Conservation (phyloP, 768 basidiomycete genomes). For the Mycena haematopus region DNA sequence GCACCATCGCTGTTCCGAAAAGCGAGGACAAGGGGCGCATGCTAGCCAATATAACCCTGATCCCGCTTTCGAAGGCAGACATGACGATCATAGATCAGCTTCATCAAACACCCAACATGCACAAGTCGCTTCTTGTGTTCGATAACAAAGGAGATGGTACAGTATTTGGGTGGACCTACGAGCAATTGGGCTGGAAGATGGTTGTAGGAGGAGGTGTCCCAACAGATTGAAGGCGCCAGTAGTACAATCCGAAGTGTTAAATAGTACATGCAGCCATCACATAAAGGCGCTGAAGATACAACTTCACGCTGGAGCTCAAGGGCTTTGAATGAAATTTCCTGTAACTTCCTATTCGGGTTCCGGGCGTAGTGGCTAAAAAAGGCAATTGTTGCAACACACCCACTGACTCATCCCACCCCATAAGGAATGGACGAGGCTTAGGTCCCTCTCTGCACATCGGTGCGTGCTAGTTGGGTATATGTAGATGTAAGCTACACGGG, state of each 20-base stretch:
- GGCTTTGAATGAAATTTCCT: too few relatives aligned
- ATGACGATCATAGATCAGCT: conserved; percentile 15
- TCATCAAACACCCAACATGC: conserved; percentile 22
- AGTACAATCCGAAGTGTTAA: too few relatives aligned
- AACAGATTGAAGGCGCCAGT: too few relatives aligned
- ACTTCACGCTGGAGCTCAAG: too few relatives aligned
- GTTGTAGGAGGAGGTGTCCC: conserved; percentile 35
- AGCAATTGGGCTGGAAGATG: conserved; percentile 44
- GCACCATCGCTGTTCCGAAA: conserved; percentile 56
- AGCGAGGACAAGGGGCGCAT: conserved; percentile 26
- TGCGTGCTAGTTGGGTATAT: too few relatives aligned
- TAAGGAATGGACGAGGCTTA: too few relatives aligned
- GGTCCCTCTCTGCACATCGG: too few relatives aligned
- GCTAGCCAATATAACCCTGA: conserved; percentile 19
- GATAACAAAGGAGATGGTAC: conserved; percentile 23
- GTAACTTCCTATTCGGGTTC: background rate
- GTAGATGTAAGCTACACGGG: conserved; percentile 21
- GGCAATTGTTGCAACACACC: background rate
- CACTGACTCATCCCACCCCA: too few relatives aligned
- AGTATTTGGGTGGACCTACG: conserved; percentile 43
- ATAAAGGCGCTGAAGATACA: too few relatives aligned
- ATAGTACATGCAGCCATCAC: too few relatives aligned
- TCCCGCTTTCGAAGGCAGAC: conserved; percentile 13
- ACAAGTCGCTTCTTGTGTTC: conserved; percentile 22
- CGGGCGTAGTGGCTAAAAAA: background rate